phyloP scores from a whole-genome alignment of 2,329 filamentous ascomycete species.

The Neofusicoccum umdonicola region DNA sequence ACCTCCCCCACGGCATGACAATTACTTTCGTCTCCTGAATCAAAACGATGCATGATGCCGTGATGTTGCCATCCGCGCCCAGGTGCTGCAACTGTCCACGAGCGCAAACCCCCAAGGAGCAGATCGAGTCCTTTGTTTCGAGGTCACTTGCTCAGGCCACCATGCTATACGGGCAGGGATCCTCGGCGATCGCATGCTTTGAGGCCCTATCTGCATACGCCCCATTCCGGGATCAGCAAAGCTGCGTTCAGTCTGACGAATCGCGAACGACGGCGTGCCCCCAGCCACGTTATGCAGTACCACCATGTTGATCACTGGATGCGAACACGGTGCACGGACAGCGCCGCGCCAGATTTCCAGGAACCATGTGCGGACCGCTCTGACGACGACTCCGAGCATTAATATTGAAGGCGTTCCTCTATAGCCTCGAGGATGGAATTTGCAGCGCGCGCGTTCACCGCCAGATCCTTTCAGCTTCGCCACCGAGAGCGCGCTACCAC shows the following conservation, averaged over 20 bases:
- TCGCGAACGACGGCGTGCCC: background rate
- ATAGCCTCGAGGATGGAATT: background rate
- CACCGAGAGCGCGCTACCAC: too few species aligned
- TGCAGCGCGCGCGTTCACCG: background rate
- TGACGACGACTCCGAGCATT: background rate
- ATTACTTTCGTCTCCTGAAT: background rate
- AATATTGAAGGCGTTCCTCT: background rate
- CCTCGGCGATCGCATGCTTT: background rate
- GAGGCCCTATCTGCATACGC: background rate
- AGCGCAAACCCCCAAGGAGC: background rate
- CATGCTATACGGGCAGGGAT: background rate
- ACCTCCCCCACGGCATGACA: background rate
- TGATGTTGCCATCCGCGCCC: background rate
- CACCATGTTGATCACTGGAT: conserved; percentile 3
- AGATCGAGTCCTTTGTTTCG: background rate
- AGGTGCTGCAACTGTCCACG: conserved; percentile 8
- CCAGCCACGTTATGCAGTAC: conserved; percentile 14
- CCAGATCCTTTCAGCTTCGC: background rate
- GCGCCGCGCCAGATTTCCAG: background rate
- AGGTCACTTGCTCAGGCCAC: conserved; percentile 8
- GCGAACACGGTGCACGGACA: conserved; percentile 10
- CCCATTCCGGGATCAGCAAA: background rate
- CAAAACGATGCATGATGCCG: background rate
- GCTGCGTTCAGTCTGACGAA: conserved; percentile 1
- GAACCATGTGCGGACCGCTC: background rate